Evolutionary conservation across 768 basidiomycete genomes (phyloP), one percentile per base, ranked within the genome.

Genomic region (Boletus fagicola): DNA sequence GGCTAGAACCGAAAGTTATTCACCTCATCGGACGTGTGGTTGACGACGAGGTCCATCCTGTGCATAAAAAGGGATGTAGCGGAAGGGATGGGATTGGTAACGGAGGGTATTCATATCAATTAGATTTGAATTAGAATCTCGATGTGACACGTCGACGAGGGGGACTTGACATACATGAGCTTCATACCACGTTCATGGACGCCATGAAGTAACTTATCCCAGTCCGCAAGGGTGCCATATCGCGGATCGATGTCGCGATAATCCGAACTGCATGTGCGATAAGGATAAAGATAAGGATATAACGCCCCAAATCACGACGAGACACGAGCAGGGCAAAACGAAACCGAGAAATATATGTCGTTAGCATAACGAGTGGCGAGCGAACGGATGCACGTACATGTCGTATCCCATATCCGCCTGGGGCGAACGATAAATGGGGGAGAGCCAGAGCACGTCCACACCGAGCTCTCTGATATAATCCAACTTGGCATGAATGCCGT

Each of bases 21-120:
- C 39, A 83, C 85, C 78, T 86, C 80, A 70, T 84, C 79, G 0
- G 87, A 88, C 4, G 82, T 82, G 66, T 89, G 88, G 68, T 90
- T 90, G 10, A 85, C 84, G 28, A 90, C 89, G 2, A 91, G 79
- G 65, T 91, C 88, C 84, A 88, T 87, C 72, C 86, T 87, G 67
- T 47, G 60, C 49, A 22, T 42, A 26, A 38, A 48, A 38, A 51
- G 54, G 53, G 48, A 62, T 52, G 51, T 40, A 48, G 53, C 47
- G 24, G 22, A 46, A 57, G 38, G n/a, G n/a, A n/a, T n/a, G n/a
- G n/a, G 49, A 24, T 18, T 12, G 6, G 26, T 12, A 30, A 54
- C 20, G 35, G 40, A 35, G 39, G 52, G 44, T 49, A 48, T 38
- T 26, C 44, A 60, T 39, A n/a, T 42, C 15, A 55, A 42, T 50